phyloP scores from a whole-genome alignment of 371 early-diverging fungal genomes.

The Rhizopus arrhizus region DNA sequence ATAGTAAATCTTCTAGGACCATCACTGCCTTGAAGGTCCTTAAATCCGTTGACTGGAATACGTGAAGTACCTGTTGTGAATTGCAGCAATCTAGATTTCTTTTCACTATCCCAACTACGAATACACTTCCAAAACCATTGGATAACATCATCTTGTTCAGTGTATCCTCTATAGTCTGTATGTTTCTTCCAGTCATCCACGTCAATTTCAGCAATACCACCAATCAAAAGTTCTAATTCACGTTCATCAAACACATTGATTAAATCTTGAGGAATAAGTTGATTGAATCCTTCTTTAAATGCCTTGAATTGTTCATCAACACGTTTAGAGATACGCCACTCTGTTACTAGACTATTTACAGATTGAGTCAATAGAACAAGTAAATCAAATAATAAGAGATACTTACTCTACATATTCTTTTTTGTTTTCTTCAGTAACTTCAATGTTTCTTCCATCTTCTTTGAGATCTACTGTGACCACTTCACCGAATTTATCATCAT shows the following conservation, averaged over 20 bases:
- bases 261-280: slow-evolving; percentile 91
- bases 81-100: slow-evolving; percentile 93
- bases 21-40: slow-evolving; percentile 95
- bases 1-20: slow-evolving; percentile 96
- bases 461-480: slow-evolving; percentile 89
- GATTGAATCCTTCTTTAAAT: slow-evolving; percentile 94
- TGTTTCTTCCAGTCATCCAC: slow-evolving; percentile 99
- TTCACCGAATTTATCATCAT: slow-evolving; percentile 94
- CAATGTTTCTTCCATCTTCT: slow-evolving; percentile 87
- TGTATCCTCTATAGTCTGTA: slow-evolving; percentile 96
- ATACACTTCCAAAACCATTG: slow-evolving; percentile 98
- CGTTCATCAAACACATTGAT: slow-evolving; percentile 97
- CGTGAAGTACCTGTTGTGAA: slow-evolving; percentile 98
- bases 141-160: slow-evolving; percentile 91
- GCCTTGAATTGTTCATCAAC: slow-evolving; percentile 95
- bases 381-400: neutral
- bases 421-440: slow-evolving; percentile 97
- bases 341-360: slow-evolving; percentile 66
- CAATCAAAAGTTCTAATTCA: slow-evolving; percentile 97
- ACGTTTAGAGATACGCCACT: slow-evolving; percentile 83
- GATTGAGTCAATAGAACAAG: neutral
- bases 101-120: slow-evolving; percentile 85
- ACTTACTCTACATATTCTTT: slow-evolving; percentile 87
- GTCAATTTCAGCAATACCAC: slow-evolving; percentile 98
- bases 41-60: slow-evolving; percentile 98